Evolutionary conservation across 108 stramenopile species (phyloP), one percentile per base, ranked within the genome.

Genomic region (Licmophora abbreviata): DNA sequence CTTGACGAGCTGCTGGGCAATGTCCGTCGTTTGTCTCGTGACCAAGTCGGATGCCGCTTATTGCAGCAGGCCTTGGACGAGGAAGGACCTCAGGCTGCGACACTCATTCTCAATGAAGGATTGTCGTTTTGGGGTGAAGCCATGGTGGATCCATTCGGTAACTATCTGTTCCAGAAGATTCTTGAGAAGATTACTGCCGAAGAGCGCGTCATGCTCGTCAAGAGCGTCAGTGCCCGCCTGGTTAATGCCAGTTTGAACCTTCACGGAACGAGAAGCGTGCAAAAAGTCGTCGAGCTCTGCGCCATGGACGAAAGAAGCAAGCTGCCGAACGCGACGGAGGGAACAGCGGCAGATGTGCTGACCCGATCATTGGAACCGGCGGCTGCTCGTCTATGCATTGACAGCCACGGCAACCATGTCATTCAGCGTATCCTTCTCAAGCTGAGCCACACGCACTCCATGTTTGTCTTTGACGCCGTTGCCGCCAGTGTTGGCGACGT

Each of bases 101-200:
- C 84, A 24, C 61, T 84, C 54, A 96, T 97, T 37, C 71, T 97
- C 32, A 74, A 85, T 41, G 95, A 97, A 73, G 94, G 87, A n/a
- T 76, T 94, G 6, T 74, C 85, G 21, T 85, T 92, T 61, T 92
- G 95, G 86, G 87, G 83, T 8, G 86, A 92, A 52, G 88, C 95
- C 49, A 95, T 97, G 94, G 83, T 92, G 14, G 95, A 97, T 72
- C 95, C 95, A 11, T 97, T 97, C 59, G 97, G 97, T 0, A 97
- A 95, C 68, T 97, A 96, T 62, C 74, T 97, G 30, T 97, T 97
- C 58, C 97, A 97, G 70, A 97, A 97, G 77, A 89, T 97, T 33
- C 57, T 95, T 44, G 95, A 95, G 58, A 79, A 90, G 61, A 81
- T 93, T 31, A 85, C 84, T 18, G 70, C 76, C 23, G 78, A 83